Evolutionary conservation across 2,329 filamentous ascomycete species (phyloP).

Genomic region (Colletotrichum tamarilloi): DNA sequence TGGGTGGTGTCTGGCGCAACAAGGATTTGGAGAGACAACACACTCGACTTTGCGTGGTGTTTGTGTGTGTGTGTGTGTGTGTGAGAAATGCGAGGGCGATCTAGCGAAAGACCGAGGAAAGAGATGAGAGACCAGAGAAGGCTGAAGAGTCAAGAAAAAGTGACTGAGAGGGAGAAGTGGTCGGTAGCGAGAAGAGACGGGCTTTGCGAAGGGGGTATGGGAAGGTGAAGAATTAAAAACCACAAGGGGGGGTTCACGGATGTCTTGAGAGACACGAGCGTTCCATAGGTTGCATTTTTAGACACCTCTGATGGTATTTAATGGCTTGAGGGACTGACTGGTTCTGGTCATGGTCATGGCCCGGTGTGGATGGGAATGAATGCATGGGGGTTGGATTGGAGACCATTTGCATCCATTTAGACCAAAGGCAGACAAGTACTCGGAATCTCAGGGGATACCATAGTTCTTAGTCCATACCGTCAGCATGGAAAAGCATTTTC

Average conservation of each 20-base stretch:
- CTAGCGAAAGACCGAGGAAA: constrained; percentile 9
- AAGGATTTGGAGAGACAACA: constrained; percentile 3
- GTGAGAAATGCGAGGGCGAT: constrained; percentile 7
- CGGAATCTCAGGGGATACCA: too few relatives aligned
- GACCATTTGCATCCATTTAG: background rate
- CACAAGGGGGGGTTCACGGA: constrained; percentile 12
- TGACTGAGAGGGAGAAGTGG: background rate
- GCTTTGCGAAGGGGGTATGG: constrained; percentile 4
- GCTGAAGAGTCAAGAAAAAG: constrained; percentile 3
- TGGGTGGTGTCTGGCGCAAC: background rate
- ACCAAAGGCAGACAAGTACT: background rate
- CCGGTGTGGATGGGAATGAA: background rate
- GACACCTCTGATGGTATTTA: background rate
- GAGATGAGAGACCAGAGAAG: constrained; percentile 4
- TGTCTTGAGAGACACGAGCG: constrained; percentile 26
- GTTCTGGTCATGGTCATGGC: background rate
- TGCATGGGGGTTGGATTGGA: background rate
- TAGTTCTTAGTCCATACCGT: too few relatives aligned
- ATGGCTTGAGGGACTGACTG: background rate
- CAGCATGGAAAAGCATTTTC: too few relatives aligned
- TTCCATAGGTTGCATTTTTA: constrained; percentile 25
- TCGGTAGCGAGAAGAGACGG: background rate
- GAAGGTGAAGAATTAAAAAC: constrained; percentile 33
- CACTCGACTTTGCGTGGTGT: background rate
- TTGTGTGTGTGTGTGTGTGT: background rate